Evolutionary conservation across 129 eudicot genomes (phyloP).

Genomic region (Silybum marianum): DNA sequence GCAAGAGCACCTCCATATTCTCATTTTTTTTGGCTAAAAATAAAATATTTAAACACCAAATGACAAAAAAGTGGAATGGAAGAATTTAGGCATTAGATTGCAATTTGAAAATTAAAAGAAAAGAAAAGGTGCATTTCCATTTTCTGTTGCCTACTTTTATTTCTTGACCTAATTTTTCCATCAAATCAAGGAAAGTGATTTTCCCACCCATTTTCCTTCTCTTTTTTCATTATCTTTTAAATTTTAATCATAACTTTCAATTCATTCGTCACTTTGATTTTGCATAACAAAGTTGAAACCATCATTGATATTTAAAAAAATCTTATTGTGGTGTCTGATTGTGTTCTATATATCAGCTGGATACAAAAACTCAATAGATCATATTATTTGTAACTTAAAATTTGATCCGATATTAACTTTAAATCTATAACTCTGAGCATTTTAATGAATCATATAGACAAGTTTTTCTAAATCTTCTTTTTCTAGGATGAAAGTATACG

Average conservation of each 20-base stretch:
- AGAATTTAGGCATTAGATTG: constrained; percentile 10
- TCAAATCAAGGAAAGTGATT: constrained; percentile 34
- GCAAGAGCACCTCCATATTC: background rate
- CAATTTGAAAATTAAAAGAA: background rate
- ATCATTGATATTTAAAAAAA: background rate
- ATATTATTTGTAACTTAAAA: background rate
- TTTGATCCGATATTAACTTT: too few relatives aligned
- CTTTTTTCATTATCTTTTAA: background rate
- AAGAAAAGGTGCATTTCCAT: constrained; percentile 10
- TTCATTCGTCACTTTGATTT: background rate
- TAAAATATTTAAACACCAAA: background rate
- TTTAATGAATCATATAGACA: too few relatives aligned
- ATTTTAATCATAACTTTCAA: background rate
- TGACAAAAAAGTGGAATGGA: background rate
- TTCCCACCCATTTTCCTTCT: constrained; percentile 18
- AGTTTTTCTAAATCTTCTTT: background rate
- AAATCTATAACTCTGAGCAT: too few relatives aligned
- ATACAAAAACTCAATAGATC: background rate
- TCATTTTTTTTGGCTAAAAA: background rate
- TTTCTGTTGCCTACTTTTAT: constrained; percentile 28
- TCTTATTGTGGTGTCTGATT: background rate
- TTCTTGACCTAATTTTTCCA: constrained; percentile 64
- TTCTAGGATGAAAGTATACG: background rate
- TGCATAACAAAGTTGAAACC: background rate
- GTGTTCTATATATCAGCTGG: too few relatives aligned